Evolutionary conservation across 306 rosid species (phyloP), one percentile per base, ranked within the genome.

Genomic region (Trifolium pratense): DNA sequence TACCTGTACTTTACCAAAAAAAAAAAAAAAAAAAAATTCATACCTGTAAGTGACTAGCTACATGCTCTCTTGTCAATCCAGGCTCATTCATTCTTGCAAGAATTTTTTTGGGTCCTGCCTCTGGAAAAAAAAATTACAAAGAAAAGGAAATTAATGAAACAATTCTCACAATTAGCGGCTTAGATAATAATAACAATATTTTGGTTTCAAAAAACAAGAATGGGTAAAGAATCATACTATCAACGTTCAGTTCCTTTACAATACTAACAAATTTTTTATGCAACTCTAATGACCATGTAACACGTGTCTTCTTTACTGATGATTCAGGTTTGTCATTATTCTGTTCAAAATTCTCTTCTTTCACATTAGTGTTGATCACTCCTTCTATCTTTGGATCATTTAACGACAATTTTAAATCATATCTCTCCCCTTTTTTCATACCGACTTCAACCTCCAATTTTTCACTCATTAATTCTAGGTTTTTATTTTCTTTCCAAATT

Each of bases 21-120:
- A n/a, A n/a, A n/a, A n/a, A n/a, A n/a, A n/a, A n/a, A n/a, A n/a
- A n/a, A 77, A 21, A 21, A 2, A 59, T n/a, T n/a, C n/a, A 37
- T 49, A 87, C 97, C 97, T 89, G 95, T 66, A 91, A 51, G 78
- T 91, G 97, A 65, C 97, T 91, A 0, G 95, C 95, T 23, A 91
- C 87, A 49, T 87, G 83, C 58, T 79, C 92, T 81, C 96, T 84
- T 43, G 89, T 84, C 75, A 89, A 78, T 52, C 78, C 83, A 40
- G 91, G 85, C 15, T 75, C 82, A 57, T 87, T 81, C 95, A 91
- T 91, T 74, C 78, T 34, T 70, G 84, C 86, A 15, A 89, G 89
- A 72, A 89, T 89, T 81, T 78, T 84, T 80, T 83, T 89, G 25
- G 97, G 97, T 67, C 84, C 92, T 55, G 92, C 95, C 74, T 83